Percentiles rank a stretch among this genome's conserved stretches.
Evolutionary conservation across 1,284 basidiomycete genomes (phyloP).

Genomic region (Cutaneotrichosporon sp.): DNA sequence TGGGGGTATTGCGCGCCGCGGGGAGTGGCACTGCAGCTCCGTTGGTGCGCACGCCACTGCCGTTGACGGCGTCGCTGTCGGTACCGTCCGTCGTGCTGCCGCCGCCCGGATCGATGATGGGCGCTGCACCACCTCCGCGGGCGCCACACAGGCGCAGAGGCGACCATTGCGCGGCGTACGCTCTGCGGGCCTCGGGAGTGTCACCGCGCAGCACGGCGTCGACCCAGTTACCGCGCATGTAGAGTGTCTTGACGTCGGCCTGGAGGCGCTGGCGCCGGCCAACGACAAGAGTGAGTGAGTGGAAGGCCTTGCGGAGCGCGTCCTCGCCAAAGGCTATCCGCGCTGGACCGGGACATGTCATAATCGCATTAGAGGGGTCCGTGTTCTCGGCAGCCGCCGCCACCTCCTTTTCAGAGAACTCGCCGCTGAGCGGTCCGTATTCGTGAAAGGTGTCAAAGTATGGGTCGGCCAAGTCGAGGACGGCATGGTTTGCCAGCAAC

Average conservation of each 20-base stretch:
- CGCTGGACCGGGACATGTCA: background rate
- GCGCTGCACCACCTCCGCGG: background rate
- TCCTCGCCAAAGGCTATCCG: background rate
- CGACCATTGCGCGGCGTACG: background rate
- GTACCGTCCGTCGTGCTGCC: background rate
- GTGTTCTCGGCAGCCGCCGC: conserved; percentile 10
- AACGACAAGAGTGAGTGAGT: conserved; percentile 9
- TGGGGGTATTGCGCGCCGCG: conserved; percentile 11
- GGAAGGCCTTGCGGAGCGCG: background rate
- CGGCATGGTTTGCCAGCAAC: conserved; percentile 26
- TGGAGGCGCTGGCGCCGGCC: conserved; percentile 2
- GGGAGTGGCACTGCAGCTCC: too few species aligned
- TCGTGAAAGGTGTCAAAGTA: conserved; percentile 5
- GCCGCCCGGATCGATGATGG: background rate
- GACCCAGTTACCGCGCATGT: conserved; percentile 2
- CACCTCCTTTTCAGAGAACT: conserved; percentile 21
- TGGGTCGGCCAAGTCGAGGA: conserved; percentile 22
- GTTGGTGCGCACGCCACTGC: background rate
- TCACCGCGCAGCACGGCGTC: background rate
- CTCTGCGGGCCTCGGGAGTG: background rate
- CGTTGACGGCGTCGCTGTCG: background rate
- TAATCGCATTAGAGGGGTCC: conserved; percentile 8
- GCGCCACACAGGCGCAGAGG: background rate
- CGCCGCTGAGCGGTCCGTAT: background rate
- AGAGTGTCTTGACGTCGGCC: conserved; percentile 6